Evolutionary conservation across 2,329 filamentous ascomycete genomes (phyloP).

Genomic region (Blastomyces parvus): DNA sequence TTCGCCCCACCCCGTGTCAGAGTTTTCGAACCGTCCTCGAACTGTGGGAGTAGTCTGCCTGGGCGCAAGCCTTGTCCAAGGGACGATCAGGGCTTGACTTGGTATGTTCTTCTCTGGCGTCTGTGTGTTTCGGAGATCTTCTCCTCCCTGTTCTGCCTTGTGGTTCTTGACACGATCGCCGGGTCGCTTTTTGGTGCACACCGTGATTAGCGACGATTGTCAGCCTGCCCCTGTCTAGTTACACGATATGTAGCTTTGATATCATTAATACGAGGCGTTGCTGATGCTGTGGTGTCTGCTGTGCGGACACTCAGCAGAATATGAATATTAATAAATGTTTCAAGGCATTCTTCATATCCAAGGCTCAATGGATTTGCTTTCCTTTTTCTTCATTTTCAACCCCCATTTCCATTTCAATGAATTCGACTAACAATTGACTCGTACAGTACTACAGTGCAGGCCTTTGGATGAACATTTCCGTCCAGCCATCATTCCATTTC

Average conservation of each 20-base stretch:
- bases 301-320: too few relatives aligned
- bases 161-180: too few relatives aligned
- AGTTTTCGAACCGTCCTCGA: too few relatives aligned
- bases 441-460: too few relatives aligned
- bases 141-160: background rate
- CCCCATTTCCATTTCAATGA: too few relatives aligned
- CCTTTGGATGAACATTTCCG: too few relatives aligned
- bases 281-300: background rate
- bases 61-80: background rate
- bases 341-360: background rate
- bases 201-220: background rate
- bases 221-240: background rate
- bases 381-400: background rate
- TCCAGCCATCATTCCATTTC: too few relatives aligned
- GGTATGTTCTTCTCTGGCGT: background rate
- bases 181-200: too few relatives aligned
- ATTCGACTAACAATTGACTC: background rate
- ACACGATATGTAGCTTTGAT: background rate
- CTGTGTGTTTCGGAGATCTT: background rate
- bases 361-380: background rate
- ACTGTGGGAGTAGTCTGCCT: background rate
- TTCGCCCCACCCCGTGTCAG: background rate
- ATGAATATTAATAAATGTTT: background rate
- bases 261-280: background rate
- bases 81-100: background rate